phyloP scores from a whole-genome alignment of 2,329 filamentous ascomycete genomes.

The Pseudopyricularia cyperi region DNA sequence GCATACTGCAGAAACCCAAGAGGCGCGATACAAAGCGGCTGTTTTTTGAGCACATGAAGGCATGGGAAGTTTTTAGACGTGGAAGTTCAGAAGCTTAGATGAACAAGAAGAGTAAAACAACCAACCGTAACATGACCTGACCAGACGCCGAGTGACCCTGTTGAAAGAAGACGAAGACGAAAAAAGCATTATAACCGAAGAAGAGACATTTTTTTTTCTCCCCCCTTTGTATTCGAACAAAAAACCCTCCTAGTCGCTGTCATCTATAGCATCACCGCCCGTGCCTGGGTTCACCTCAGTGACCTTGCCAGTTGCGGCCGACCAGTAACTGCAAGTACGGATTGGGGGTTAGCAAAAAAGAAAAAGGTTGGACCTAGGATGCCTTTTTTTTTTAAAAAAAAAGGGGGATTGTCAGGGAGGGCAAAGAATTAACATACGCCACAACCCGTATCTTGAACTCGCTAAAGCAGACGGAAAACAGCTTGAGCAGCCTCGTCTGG shows the following conservation, averaged over 20 bases:
- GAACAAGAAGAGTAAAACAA: background rate
- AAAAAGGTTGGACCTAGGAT: background rate
- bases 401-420: background rate
- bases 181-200: background rate
- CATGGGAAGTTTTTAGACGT: too few species aligned
- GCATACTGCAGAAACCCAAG: too few species aligned
- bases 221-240: too few species aligned
- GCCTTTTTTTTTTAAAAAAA: background rate
- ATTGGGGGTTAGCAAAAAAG: constrained; percentile 7
- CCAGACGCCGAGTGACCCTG: constrained; percentile 1
- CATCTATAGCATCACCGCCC: constrained; percentile 12
- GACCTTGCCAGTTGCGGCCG: constrained; percentile 41
- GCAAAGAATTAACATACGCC: constrained; percentile 40
- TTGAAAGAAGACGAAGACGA: background rate
- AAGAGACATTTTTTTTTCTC: background rate
- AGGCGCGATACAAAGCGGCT: too few species aligned
- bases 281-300: constrained; percentile 36
- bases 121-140: background rate
- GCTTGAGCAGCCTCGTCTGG: constrained; percentile 86
- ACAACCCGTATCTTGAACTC: constrained; percentile 77
- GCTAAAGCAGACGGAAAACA: constrained; percentile 81
- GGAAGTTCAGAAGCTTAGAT: background rate
- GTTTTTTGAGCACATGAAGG: too few species aligned
- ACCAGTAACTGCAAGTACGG: constrained; percentile 40
- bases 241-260: background rate